Percentiles rank a stretch among this genome's conserved stretches.
Evolutionary conservation across 371 early-diverging fungal species (phyloP).

Genomic region (Mortierella sp.): DNA sequence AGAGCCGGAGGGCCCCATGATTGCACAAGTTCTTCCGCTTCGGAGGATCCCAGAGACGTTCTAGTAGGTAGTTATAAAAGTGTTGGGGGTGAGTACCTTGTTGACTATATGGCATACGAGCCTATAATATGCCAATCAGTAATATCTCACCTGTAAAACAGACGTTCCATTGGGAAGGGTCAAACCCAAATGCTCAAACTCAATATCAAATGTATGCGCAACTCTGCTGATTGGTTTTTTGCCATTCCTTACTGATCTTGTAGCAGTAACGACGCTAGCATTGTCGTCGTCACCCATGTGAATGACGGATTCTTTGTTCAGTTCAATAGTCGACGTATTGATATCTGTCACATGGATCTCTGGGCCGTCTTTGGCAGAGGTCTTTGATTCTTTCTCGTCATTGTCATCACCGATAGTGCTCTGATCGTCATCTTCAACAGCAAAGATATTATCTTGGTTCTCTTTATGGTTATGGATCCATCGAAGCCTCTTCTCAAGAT

Average conservation of each 20-base stretch:
- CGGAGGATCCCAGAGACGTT: slow-evolving; percentile 64
- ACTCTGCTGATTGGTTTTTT: slow-evolving; percentile 12
- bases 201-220: slow-evolving; percentile 58
- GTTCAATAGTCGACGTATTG: slow-evolving; percentile 14
- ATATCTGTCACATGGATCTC: slow-evolving; percentile 11
- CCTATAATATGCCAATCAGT: not conserved
- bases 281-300: slow-evolving; percentile 18
- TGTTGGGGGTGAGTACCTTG: not conserved
- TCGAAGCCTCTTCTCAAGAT: slow-evolving; percentile 40
- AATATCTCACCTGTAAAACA: slow-evolving; percentile 57
- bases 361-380: not conserved
- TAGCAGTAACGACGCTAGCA: not conserved
- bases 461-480: slow-evolving; percentile 42
- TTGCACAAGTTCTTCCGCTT: slow-evolving; percentile 67
- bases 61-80: slow-evolving; percentile 14
- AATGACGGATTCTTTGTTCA: slow-evolving; percentile 18
- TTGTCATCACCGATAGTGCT: not conserved
- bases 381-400: not conserved
- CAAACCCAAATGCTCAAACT: slow-evolving; percentile 67
- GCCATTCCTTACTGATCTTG: not conserved
- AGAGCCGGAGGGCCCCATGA: slow-evolving; percentile 84
- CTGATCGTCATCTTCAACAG: slow-evolving; percentile 12
- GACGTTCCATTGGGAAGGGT: slow-evolving; percentile 63
- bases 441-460: slow-evolving; percentile 18
- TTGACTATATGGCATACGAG: not conserved